Conservation (phyloP, 768 basidiomycete genomes). For the Mycena vulgaris region DNA sequence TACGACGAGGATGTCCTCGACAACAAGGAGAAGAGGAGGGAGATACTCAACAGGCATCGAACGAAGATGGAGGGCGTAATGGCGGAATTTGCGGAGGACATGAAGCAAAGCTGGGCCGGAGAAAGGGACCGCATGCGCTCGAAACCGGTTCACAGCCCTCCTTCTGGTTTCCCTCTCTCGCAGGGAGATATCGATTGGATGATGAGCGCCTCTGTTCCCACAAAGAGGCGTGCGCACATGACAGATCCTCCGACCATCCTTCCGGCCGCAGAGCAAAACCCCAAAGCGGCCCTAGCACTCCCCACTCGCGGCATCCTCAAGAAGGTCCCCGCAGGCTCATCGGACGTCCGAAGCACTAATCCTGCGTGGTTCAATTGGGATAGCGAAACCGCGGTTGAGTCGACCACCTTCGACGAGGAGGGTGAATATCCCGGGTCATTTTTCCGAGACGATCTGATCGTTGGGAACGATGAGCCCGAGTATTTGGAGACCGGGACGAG, state of each 20-base stretch:
- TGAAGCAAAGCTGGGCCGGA: conserved; percentile 16
- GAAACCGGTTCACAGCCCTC: background rate
- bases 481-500: background rate
- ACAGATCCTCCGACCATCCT: conserved; percentile 16
- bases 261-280: background rate
- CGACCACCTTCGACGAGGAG: conserved; percentile 7
- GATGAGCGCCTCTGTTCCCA: background rate
- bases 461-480: background rate
- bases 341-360: background rate
- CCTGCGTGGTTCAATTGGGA: background rate
- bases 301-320: conserved; percentile 28
- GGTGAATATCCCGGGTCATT: background rate
- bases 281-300: background rate
- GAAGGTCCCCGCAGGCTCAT: background rate
- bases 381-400: background rate
- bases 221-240: conserved; percentile 4
- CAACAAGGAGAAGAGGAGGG: conserved; percentile 7
- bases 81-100: conserved; percentile 10
- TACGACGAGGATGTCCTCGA: conserved; percentile 20
- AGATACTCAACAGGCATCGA: conserved; percentile 20
- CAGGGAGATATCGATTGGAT: background rate
- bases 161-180: too few relatives aligned
- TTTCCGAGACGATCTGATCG: background rate
- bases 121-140: conserved; percentile 9
- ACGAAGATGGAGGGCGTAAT: conserved; percentile 29